A percentile compares a stretch with the other conserved stretches of the same genome.
Evolutionary conservation across 2,329 filamentous ascomycete species (phyloP).

Genomic region (Pseudohalonectria lignicola): DNA sequence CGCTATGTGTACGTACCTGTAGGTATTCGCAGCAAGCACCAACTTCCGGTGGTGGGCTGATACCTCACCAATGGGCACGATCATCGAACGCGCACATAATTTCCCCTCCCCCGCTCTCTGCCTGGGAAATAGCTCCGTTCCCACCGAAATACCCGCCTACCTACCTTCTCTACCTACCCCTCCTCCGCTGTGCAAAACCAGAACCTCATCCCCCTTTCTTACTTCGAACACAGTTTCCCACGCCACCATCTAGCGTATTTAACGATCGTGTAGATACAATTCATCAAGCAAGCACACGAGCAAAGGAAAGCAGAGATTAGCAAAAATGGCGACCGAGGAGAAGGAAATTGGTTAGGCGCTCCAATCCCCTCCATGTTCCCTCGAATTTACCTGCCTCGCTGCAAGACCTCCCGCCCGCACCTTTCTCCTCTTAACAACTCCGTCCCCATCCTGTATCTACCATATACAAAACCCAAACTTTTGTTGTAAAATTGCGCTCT

Average conservation of each 20-base stretch:
- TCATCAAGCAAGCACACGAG: background rate
- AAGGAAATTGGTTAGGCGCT: slow-evolving; percentile 32
- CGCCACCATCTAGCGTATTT: background rate
- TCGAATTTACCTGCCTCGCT: background rate
- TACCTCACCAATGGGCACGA: too few species aligned
- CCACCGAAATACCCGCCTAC: background rate
- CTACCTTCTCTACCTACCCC: background rate
- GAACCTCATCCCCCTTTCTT: background rate
- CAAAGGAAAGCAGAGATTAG: slow-evolving; percentile 19
- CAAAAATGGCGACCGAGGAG: slow-evolving; percentile 23
- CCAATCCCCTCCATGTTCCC: background rate
- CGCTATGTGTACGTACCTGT: too few species aligned
- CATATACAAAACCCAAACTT: too few species aligned
- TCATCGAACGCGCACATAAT: background rate
- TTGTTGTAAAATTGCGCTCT: too few species aligned
- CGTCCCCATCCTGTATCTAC: too few species aligned
- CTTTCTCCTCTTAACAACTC: too few species aligned
- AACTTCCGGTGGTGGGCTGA: too few species aligned
- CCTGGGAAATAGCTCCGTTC: background rate
- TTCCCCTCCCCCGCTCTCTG: background rate
- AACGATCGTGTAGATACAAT: background rate
- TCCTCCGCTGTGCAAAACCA: background rate
- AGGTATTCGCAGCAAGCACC: too few species aligned
- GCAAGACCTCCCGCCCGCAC: too few species aligned
- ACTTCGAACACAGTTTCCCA: background rate